Evolutionary conservation across 257 asterid genomes (phyloP).

Genomic region (Capsicum chinense): DNA sequence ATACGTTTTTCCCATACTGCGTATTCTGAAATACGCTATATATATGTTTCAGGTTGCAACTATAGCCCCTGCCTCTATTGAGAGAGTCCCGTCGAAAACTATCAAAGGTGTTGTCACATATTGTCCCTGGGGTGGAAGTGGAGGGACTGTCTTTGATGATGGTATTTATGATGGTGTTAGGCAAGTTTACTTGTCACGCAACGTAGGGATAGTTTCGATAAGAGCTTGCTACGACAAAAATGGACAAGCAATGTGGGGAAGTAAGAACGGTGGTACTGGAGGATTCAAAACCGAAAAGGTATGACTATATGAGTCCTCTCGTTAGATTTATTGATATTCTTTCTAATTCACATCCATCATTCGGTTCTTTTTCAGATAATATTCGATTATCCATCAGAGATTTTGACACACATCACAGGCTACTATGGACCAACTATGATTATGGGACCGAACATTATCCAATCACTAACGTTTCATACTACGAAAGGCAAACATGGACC

Average conservation of each 20-base stretch:
- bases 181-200: constrained; percentile 66
- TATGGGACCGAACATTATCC: constrained; percentile 78
- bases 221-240: constrained; percentile 65
- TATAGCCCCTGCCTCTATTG: constrained; percentile 38
- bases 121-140: constrained; percentile 85
- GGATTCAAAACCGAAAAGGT: constrained; percentile 67
- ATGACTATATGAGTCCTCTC: background rate
- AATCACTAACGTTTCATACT: constrained; percentile 77
- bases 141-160: constrained; percentile 73
- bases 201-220: constrained; percentile 59
- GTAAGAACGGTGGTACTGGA: constrained; percentile 80
- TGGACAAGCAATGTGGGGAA: constrained; percentile 69
- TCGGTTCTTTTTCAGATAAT: too few species aligned
- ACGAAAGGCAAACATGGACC: constrained; percentile 74
- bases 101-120: constrained; percentile 52
- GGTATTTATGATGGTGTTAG: constrained; percentile 74
- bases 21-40: background rate
- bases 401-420: constrained; percentile 77
- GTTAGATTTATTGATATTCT: too few species aligned
- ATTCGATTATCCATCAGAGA: constrained; percentile 65
- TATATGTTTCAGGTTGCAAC: constrained; percentile 38
- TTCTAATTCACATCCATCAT: too few species aligned
- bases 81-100: constrained; percentile 49
- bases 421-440: constrained; percentile 62
- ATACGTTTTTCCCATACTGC: background rate